Percentiles rank a stretch among this genome's conserved stretches.
Evolutionary conservation across 495 filamentous ascomycete species (phyloP).

Genomic region (Xylaria nigripes): DNA sequence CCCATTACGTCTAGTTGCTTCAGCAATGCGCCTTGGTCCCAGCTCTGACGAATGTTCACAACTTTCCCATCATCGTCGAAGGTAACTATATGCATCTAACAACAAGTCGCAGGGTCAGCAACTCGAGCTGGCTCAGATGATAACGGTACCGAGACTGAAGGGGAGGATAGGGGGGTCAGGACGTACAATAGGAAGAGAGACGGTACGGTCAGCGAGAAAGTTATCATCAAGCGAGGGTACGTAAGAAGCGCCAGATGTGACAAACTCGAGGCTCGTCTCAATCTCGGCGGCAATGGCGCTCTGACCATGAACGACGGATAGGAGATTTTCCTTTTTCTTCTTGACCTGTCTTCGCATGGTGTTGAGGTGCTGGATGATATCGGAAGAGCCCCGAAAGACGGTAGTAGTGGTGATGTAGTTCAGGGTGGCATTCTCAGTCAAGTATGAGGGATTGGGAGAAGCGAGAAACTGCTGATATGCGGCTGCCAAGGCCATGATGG

Average conservation of each 20-base stretch:
- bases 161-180: slow-evolving; percentile 4
- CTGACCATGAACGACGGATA: slow-evolving; percentile 62
- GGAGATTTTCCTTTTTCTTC: slow-evolving; percentile 68
- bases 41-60: slow-evolving; percentile 74
- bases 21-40: slow-evolving; percentile 90
- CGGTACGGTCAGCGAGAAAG: slow-evolving; percentile 76
- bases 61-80: slow-evolving; percentile 74
- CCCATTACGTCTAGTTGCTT: slow-evolving; percentile 94
- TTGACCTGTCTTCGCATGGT: slow-evolving; percentile 58
- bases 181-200: slow-evolving; percentile 73
- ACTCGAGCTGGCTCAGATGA: background rate
- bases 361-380: slow-evolving; percentile 70
- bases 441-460: slow-evolving; percentile 53
- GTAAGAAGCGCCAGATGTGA: slow-evolving; percentile 73
- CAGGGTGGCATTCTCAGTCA: slow-evolving; percentile 65
- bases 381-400: slow-evolving; percentile 55
- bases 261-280: slow-evolving; percentile 77
- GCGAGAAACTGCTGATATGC: slow-evolving; percentile 74
- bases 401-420: slow-evolving; percentile 91
- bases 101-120: slow-evolving; percentile 23
- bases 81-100: slow-evolving; percentile 79
- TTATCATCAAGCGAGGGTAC: slow-evolving; percentile 90
- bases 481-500: slow-evolving; percentile 55
- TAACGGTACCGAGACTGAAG: background rate
- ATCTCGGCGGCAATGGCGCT: slow-evolving; percentile 66